Conservation (phyloP, 2,329 filamentous ascomycete species). For the Aotearoamyces nothofagi region DNA sequence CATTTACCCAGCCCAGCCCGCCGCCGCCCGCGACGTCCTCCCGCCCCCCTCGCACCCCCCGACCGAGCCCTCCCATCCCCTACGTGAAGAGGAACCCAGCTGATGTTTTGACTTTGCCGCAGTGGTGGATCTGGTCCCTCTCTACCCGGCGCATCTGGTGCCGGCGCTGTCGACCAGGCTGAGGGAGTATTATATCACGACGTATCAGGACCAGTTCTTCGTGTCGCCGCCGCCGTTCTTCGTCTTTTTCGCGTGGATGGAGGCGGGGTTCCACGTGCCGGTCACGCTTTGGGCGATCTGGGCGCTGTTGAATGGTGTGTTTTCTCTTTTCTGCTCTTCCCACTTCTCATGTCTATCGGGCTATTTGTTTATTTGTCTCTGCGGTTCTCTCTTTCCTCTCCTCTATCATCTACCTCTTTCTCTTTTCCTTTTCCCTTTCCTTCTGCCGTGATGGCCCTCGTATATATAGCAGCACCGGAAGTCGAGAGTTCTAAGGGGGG, state of each 20-base stretch:
- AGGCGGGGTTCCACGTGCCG: constrained; percentile 44
- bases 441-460: too few relatives aligned
- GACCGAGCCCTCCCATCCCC: not conserved
- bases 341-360: not conserved
- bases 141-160: constrained; percentile 36
- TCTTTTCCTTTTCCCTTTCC: constrained; percentile 1
- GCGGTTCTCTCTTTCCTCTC: too few relatives aligned
- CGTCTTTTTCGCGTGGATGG: constrained; percentile 37
- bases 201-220: constrained; percentile 51
- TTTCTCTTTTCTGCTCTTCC: not conserved
- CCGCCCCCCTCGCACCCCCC: not conserved
- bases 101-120: too few relatives aligned
- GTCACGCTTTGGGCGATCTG: constrained; percentile 42
- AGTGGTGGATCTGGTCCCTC: constrained; percentile 46
- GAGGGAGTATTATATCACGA: constrained; percentile 40
- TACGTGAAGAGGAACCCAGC: too few relatives aligned
- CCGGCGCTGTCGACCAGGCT: constrained; percentile 32
- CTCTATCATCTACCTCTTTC: too few relatives aligned
- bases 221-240: constrained; percentile 43
- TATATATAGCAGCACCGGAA: too few relatives aligned
- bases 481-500: too few relatives aligned
- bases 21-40: not conserved
- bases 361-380: too few relatives aligned
- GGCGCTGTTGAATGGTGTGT: constrained; percentile 34
- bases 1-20: not conserved